Evolutionary conservation across 2,329 filamentous ascomycete species (phyloP).

Genomic region (Colletotrichum sp.): DNA sequence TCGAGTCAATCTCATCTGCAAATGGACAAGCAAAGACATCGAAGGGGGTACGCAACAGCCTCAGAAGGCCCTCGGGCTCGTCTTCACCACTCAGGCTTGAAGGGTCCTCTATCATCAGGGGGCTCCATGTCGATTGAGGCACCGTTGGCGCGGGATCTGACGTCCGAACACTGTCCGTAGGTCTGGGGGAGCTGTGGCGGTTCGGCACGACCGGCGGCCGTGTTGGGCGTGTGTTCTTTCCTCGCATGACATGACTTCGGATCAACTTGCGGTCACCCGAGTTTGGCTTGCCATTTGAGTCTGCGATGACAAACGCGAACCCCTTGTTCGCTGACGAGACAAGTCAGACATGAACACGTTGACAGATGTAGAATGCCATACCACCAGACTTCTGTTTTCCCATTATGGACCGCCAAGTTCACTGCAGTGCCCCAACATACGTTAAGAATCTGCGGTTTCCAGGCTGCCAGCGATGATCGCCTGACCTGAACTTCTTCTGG

Average conservation of each 20-base stretch:
- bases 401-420: not conserved
- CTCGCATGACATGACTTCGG: slow-evolving; percentile 22
- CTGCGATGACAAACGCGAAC: slow-evolving; percentile 32
- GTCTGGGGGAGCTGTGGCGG: not conserved
- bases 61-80: not conserved
- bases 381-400: not conserved
- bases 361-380: not conserved
- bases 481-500: not conserved
- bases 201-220: not conserved
- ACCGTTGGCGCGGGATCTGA: no score
- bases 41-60: not conserved
- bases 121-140: not conserved
- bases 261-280: slow-evolving; percentile 27
- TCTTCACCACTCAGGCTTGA: not conserved
- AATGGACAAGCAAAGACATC: slow-evolving; percentile 29
- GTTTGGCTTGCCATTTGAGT: slow-evolving; percentile 25
- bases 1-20: slow-evolving; percentile 10
- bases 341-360: not conserved
- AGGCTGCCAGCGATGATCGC: not conserved
- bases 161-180: not conserved
- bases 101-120: not conserved
- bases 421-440: not conserved
- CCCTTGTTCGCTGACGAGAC: slow-evolving; percentile 8
- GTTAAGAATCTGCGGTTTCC: not conserved
- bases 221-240: slow-evolving; percentile 9